These are phyloP conservation scores for Calonectria pseudoturangicola DNA, from an alignment of 2,329 filamentous ascomycete species.

Conservation along the genomic window DNA sequence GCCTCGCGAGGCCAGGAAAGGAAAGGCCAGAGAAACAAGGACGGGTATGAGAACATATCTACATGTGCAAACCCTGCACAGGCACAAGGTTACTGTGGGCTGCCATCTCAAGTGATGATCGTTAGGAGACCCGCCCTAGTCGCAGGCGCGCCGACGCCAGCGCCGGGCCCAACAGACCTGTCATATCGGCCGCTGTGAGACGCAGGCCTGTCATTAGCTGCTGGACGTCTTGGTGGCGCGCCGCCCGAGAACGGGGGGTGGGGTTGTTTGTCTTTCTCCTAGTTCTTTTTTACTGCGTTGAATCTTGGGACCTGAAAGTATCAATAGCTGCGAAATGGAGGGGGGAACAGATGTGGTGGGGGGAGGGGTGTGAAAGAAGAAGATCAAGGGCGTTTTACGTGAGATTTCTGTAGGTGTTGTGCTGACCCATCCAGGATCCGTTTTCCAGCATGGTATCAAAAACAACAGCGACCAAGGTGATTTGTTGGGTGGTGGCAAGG, in stretches of 20 bases:
- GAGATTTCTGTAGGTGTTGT: constrained; percentile 3
- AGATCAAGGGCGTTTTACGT: not conserved
- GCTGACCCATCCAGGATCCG: constrained; percentile 25
- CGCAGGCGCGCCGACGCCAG: constrained; percentile 50
- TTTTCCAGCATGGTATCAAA: constrained; percentile 37
- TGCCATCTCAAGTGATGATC: constrained; percentile 51
- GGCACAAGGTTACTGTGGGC: constrained; percentile 49
- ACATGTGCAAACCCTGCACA: constrained; percentile 44
- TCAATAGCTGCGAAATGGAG: constrained; percentile 13
- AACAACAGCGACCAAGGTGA: constrained; percentile 33
- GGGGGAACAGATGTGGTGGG: not conserved
- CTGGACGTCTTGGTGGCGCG: constrained; percentile 52
- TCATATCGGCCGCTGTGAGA: constrained; percentile 59
- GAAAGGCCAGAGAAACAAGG: constrained; percentile 49
- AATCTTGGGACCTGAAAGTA: constrained; percentile 5
- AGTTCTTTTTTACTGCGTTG: constrained; percentile 11
- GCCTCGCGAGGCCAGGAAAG: constrained; percentile 45
- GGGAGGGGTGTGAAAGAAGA: not conserved
- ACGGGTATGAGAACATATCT: constrained; percentile 44
- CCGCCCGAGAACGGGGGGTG: constrained; percentile 46
- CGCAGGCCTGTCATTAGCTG: constrained; percentile 52
- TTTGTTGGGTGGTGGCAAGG: constrained; percentile 43
- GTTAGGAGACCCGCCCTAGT: constrained; percentile 50
- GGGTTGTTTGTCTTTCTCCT: constrained; percentile 41
- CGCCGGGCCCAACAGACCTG: constrained; percentile 57